Evolutionary conservation across 2,329 filamentous ascomycete genomes (phyloP).

Genomic region (Colletotrichum sp.): DNA sequence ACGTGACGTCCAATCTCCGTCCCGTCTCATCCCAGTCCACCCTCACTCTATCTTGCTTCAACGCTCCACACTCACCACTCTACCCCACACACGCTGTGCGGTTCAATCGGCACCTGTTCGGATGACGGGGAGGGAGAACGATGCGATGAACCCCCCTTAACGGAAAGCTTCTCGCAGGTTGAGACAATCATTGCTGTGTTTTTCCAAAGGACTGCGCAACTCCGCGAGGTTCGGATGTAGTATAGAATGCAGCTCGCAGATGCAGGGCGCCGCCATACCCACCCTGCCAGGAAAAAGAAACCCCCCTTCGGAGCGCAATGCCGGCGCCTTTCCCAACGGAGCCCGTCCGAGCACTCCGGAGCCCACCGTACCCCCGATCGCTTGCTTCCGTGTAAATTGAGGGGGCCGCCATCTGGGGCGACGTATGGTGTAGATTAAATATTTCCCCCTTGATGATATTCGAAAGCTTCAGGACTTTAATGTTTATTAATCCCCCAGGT

Average conservation of each 20-base stretch:
- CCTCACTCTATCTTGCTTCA: slow-evolving; percentile 2
- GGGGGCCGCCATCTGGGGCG: neutral
- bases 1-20: slow-evolving; percentile 14
- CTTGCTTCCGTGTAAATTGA: slow-evolving; percentile 7
- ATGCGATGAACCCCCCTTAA: neutral
- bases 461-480: neutral
- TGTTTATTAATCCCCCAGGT: neutral
- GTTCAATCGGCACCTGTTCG: neutral
- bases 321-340: neutral
- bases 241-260: neutral
- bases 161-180: no score
- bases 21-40: neutral
- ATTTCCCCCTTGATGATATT: neutral
- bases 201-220: neutral
- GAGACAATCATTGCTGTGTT: neutral
- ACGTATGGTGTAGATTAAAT: slow-evolving; percentile 5
- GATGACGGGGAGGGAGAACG: neutral
- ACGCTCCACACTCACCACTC: neutral
- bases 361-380: neutral
- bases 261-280: neutral
- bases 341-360: neutral
- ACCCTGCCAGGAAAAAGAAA: neutral
- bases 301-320: neutral
- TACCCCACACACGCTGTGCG: neutral
- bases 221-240: neutral